These are phyloP conservation scores for Venturia nashicola DNA, from an alignment of 2,329 filamentous ascomycete genomes.

Conservation along the genomic window DNA sequence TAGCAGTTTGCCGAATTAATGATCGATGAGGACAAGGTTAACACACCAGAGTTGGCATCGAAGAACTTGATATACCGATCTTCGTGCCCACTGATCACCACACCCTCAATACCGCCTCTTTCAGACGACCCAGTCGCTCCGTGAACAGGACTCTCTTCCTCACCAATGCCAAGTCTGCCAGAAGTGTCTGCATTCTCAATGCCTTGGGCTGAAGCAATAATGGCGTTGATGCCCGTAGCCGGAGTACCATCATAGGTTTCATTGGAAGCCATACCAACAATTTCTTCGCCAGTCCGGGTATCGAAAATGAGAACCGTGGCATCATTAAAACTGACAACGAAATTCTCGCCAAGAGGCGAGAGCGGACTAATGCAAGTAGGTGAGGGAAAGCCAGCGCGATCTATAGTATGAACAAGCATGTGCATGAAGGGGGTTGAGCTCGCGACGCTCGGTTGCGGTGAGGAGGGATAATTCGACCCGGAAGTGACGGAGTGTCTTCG, in stretches of 20 bases:
- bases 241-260: conserved; percentile 87
- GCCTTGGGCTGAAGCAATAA: conserved; percentile 75
- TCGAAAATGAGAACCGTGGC: conserved; percentile 86
- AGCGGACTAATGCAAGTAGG: conserved; percentile 90
- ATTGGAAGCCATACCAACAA: conserved; percentile 82
- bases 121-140: conserved; percentile 76
- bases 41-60: conserved; percentile 93
- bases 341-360: conserved; percentile 69
- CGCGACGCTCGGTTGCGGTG: conserved; percentile 77
- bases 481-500: conserved; percentile 88
- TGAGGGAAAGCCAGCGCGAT: conserved; percentile 55
- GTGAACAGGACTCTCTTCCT: conserved; percentile 62
- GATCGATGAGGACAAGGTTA: neutral
- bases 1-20: neutral
- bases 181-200: conserved; percentile 46
- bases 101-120: conserved; percentile 65
- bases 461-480: conserved; percentile 80
- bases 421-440: conserved; percentile 79
- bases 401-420: conserved; percentile 77
- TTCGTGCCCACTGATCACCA: conserved; percentile 93
- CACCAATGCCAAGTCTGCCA: conserved; percentile 29
- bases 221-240: conserved; percentile 75
- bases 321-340: conserved; percentile 87
- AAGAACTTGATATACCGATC: conserved; percentile 95
- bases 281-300: conserved; percentile 79